These are phyloP conservation scores for Nicotiana knightiana DNA, from an alignment of 257 asterid species.

Conservation along the genomic window DNA sequence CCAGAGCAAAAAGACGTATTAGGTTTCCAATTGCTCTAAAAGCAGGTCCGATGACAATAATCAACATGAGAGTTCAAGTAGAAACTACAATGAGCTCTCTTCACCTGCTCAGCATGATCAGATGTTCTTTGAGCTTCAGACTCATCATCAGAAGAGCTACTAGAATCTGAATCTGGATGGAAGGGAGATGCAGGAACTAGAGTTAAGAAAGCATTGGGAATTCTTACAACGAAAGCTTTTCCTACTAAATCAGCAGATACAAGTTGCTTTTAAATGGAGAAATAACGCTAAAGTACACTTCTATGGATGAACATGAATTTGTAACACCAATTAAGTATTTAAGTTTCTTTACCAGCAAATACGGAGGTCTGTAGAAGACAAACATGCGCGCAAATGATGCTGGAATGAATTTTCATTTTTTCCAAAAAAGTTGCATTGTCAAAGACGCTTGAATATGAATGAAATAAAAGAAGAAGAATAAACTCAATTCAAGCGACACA, in stretches of 20 bases:
- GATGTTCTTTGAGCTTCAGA: conserved; percentile 40
- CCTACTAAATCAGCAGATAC: not conserved
- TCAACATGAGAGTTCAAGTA: not conserved
- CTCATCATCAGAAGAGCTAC: conserved; percentile 35
- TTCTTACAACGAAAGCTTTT: not conserved
- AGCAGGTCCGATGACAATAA: not conserved
- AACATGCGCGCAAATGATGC: not conserved
- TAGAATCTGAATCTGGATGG: conserved; percentile 42
- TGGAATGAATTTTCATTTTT: not conserved
- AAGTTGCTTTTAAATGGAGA: not conserved
- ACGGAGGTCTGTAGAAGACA: not conserved
- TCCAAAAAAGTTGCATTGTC: not conserved
- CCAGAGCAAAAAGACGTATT: not conserved
- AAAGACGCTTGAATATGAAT: not conserved
- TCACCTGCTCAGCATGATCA: conserved; percentile 25
- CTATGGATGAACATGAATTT: not conserved
- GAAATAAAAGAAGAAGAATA: not conserved
- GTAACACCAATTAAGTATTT: not conserved
- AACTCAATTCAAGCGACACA: not conserved
- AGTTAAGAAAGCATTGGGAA: not conserved
- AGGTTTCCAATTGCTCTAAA: not conserved
- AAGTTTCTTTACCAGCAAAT: not conserved
- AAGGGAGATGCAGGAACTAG: not conserved
- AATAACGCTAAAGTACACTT: not conserved
- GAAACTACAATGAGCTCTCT: conserved; percentile 20